Evolutionary conservation across 306 rosid species (phyloP), one percentile per base, ranked within the genome.

Genomic region (Cicer cuneatum): DNA sequence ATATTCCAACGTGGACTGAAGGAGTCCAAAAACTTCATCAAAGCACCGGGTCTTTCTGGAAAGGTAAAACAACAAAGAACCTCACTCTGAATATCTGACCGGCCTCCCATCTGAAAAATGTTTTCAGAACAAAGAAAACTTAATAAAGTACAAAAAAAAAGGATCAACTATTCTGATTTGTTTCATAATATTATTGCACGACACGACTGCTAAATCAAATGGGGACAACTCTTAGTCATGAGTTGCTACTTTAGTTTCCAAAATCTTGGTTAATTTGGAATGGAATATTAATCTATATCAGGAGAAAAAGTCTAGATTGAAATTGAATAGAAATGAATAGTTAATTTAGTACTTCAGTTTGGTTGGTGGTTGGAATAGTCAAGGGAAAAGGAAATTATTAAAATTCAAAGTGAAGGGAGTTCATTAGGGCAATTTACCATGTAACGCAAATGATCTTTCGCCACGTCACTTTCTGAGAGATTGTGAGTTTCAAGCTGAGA

Each of bases 1-100:
- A 94, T 95, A 84, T 95, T 88, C 97, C 99, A 94, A 52, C 93
- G 93, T 4, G 97, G 99, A 80, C 99, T 90, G 70, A 94, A 86
- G 42, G 89, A 66, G 39, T 92, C 97, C 80, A 95, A 89, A 79
- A 95, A 95, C 77, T 90, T 90, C 93, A 87, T 72, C 71, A 92
- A 79, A 48, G 98, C 87, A 76, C 97, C 99, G 0, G 99, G 97
- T 78, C 96, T 92, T 83, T 95, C 99, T 6, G 99, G 99, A 63
- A 95, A 87, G 71, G 86, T 72, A 60, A 92, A 95, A 57, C 90
- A 89, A 73, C 99, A 92, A 77, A 95, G 94, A 78, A 92, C 86
- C 83, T 94, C 96, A 5, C 90, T 80, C 84, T 85, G 86, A 53
- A 90, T 57, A 65, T 83, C 48, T 35, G 86, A 75, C 63, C 90